Base-by-base conservation (phyloP, 2,329 filamentous ascomycete genomes). In the Xylariaceae sp. region DNA sequence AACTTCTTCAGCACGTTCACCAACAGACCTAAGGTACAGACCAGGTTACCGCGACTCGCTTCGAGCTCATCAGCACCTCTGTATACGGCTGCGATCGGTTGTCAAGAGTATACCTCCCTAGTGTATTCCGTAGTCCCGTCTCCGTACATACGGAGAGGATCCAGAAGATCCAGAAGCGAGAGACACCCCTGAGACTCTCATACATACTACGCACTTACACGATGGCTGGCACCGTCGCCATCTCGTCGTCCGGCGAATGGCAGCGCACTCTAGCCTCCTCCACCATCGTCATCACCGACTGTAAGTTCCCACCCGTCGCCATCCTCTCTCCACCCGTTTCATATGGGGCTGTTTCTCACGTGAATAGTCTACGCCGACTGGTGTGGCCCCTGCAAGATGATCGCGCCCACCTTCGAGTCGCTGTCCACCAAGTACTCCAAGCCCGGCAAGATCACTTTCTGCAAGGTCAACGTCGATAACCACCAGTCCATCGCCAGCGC, bases 301-400 rank as follows among this genome's bases (percentile, higher is more conserved):
- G 92, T 96, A 83, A 76, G 86, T 77, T 55, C 55, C 49, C 13
- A n/a, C 7, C 8, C 18, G 10, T n/a, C 13, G 7, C 15, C 11
- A 15, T n/a, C 13, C 17, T 13, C 18, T 39, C 7, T 37, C 47
- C 48, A 7, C n/a, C 10, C 23, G 1, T 30, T 30, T 57, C 51
- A 47, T 57, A 52, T 34, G n/a, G 13, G n/a, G 9, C 74, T 72
- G 72, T 65, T 61, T 34, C 55, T 47, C 10, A 13, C 37, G 37
- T 42, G 37, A 30, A 30, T 48, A 95, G 91, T 97, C 81, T 95
- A 94, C 72, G 93, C 93, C 74, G 89, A 95, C 77, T 96, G 91
- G 90, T 97, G 92, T 74, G 89, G 88, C 58, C 92, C 93, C 70
- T 97, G 92, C 83, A 95, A 95, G 77, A 84, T 88, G 72, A 95